Conservation (phyloP, 75 land plant genomes). For the Adiantum capillusveneris region DNA sequence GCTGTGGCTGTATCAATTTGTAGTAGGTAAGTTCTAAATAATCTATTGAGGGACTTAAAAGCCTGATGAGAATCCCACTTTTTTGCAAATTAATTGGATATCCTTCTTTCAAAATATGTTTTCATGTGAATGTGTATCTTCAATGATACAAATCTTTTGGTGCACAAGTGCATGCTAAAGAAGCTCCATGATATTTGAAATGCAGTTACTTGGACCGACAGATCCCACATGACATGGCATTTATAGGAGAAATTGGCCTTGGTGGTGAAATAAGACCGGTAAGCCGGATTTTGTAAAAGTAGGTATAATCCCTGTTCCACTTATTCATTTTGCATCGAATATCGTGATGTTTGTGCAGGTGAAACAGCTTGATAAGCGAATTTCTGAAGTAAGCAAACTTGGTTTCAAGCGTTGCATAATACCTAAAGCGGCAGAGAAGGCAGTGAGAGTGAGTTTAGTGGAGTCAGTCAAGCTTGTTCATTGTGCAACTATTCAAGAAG, state of each 20-base stretch:
- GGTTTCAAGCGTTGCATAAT: conserved; percentile 72
- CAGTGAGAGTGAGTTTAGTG: background rate
- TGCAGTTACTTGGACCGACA: conserved; percentile 70
- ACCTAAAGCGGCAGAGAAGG: conserved; percentile 52
- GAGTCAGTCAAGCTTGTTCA: background rate
- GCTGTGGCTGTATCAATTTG: conserved; percentile 89
- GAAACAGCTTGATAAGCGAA: conserved; percentile 54
- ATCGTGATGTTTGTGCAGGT: conserved; percentile 35
- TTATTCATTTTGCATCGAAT: background rate
- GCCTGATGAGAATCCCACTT: too few species aligned
- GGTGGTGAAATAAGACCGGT: conserved; percentile 89
- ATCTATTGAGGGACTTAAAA: too few species aligned
- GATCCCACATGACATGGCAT: conserved; percentile 60
- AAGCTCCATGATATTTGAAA: background rate
- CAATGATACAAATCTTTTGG: too few species aligned
- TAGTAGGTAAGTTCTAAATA: conserved; percentile 73
- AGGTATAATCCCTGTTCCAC: background rate
- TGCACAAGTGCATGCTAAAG: background rate
- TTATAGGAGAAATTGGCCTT: conserved; percentile 94
- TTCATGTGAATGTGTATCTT: too few species aligned
- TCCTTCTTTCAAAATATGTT: too few species aligned
- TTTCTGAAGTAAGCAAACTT: conserved; percentile 52
- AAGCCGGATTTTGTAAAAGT: conserved; percentile 8
- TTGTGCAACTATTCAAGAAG: background rate
- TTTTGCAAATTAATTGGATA: too few species aligned